These are phyloP conservation scores for Neckera pumila DNA, from an alignment of 225 moss, liverwort and hornwort species.

Conservation along the genomic window DNA sequence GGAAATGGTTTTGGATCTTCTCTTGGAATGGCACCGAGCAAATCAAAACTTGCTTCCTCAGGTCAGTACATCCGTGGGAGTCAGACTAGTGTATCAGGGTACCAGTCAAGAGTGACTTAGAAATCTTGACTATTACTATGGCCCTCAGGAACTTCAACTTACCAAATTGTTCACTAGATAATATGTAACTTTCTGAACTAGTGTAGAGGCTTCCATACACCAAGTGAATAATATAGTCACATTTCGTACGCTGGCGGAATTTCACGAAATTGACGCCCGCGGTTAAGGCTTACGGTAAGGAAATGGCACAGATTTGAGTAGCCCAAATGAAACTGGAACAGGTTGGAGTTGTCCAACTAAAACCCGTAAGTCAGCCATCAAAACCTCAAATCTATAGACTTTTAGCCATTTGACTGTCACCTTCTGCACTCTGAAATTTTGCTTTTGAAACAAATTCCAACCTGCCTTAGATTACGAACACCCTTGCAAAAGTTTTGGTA, in stretches of 20 bases:
- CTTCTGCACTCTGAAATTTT: neutral
- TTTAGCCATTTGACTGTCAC: neutral
- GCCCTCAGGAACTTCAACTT: neutral
- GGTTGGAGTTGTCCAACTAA: neutral
- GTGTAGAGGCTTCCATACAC: too few species aligned
- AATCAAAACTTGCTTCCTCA: conserved; percentile 27
- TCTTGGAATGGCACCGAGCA: conserved; percentile 13
- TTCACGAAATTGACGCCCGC: too few species aligned
- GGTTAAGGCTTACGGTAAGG: too few species aligned
- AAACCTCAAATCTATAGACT: neutral
- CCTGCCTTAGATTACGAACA: neutral
- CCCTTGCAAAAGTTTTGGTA: neutral
- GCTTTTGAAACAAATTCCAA: neutral
- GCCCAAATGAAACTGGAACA: neutral
- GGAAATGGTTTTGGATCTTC: conserved; percentile 18
- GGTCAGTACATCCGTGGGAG: neutral
- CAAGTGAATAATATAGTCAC: neutral
- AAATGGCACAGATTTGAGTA: neutral
- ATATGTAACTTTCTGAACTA: neutral
- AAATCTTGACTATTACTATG: neutral
- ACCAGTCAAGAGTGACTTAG: neutral
- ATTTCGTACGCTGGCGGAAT: neutral
- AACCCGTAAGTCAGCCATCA: neutral
- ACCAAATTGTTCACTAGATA: too few species aligned
- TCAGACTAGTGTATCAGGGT: neutral